Percentiles rank a stretch among this genome's conserved stretches.
These are phyloP conservation scores for Calvatia gigantea DNA, from an alignment of 768 basidiomycete genomes.

Conservation along the genomic window DNA sequence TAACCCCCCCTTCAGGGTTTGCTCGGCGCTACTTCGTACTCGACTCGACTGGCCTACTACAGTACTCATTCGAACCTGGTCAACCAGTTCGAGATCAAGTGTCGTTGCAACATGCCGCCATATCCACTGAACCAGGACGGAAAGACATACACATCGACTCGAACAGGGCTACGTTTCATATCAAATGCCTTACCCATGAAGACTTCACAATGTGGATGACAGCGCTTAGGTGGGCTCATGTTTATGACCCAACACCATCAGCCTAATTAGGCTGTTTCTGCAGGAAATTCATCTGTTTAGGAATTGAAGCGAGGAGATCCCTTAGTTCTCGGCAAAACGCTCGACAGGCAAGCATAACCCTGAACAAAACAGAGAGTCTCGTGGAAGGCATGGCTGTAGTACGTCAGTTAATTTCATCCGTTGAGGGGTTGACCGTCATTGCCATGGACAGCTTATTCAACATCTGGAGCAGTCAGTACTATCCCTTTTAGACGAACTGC, in stretches of 20 bases:
- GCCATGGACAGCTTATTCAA: constrained; percentile 43
- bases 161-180: constrained; percentile 73
- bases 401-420: constrained; percentile 19
- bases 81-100: constrained; percentile 71
- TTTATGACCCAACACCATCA: constrained; percentile 7
- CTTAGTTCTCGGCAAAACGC: constrained; percentile 36
- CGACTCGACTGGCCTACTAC: constrained; percentile 62
- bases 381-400: constrained; percentile 69
- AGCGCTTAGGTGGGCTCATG: constrained; percentile 56
- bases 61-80: constrained; percentile 72
- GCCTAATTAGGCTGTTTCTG: constrained; percentile 16
- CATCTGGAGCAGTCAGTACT: constrained; percentile 55
- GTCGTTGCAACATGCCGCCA: constrained; percentile 64
- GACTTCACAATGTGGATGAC: constrained; percentile 77
- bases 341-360: constrained; percentile 39
- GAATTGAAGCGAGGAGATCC: constrained; percentile 40
- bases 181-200: constrained; percentile 67
- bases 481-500: constrained; percentile 36
- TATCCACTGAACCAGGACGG: constrained; percentile 68
- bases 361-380: constrained; percentile 47
- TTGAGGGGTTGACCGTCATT: background rate
- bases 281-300: constrained; percentile 63
- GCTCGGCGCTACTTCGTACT: constrained; percentile 81
- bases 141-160: constrained; percentile 83
- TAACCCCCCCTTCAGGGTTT: constrained; percentile 50